Base-by-base conservation (phyloP, 371 early-diverging fungal species). In the Rhizomucor pusillus region DNA sequence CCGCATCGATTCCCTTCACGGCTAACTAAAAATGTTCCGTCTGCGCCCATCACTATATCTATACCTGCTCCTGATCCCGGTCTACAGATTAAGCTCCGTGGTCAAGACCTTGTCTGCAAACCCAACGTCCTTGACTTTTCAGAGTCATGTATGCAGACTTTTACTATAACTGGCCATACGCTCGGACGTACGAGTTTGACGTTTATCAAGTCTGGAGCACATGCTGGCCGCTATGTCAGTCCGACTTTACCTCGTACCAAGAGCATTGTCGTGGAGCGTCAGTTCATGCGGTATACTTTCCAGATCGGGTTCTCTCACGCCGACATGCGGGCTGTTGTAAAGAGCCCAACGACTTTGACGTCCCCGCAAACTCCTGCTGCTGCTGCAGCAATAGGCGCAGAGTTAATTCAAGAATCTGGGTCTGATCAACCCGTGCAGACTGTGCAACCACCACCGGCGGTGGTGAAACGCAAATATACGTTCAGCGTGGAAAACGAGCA, bases 251-350 rank as follows among this genome's bases (percentile, higher is more conserved):
- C 84, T 0, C 65, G 73, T 7, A 85, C 84, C 16, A 82, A 84
- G 46, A 77, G 72, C 24, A 75, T 89, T 18, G 79, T 85, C 0
- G 77, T 87, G 7, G 89, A 87, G 54, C 75, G 85, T 5, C 78
- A 84, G 14, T 89, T 87, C 56, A 80, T 89, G 84, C 67, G 82
- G 18, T 81, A 84, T 45, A 84, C 82, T 0, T 85, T 89, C 60
- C 86, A 86, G 54, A 66, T 86, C 43, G 79, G 78, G 0, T 73
- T 85, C 47, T 62, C 63, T 22, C 75, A 72, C 23, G 50, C 65
- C 0, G 71, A 76, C 11, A 59, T 60, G 44, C 48, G 66, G 11
- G 52, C 56, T 16, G 47, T 52, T 20, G 56, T 55, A 22, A 47
- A 29, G 37, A 37, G 51, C 2, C 47, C 58, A 20, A 46, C 57